A percentile compares a stretch with the other conserved stretches of the same genome.
Conservation (phyloP, 805 yeast species). For the Candida oleophila region DNA sequence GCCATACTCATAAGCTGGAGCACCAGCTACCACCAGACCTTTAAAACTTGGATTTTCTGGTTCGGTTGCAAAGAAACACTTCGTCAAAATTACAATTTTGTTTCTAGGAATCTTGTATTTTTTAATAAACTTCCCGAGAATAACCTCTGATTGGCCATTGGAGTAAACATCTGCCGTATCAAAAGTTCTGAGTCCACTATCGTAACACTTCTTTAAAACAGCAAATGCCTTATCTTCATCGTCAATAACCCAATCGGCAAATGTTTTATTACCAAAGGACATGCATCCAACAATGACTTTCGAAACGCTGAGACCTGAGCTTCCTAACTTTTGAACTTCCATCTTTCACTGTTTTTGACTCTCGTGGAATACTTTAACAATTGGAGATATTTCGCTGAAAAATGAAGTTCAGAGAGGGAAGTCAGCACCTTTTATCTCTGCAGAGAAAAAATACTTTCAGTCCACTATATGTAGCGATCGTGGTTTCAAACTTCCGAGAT, state of each 20-base stretch:
- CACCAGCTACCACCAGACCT: not conserved
- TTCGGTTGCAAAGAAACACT: conserved; percentile 14
- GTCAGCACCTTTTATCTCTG: no score
- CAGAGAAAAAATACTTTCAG: no score
- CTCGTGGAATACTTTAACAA: no score
- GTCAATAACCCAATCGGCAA: conserved; percentile 31
- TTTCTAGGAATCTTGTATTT: conserved; percentile 21
- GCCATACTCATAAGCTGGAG: conserved; percentile 10
- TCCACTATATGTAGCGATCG: no score
- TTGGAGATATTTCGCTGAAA: no score
- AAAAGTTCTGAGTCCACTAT: conserved; percentile 21
- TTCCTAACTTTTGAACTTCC: conserved; percentile 23
- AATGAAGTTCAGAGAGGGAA: no score
- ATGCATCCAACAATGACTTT: conserved; percentile 54
- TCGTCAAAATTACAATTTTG: conserved; percentile 18
- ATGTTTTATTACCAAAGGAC: conserved; percentile 46
- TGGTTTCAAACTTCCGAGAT: no score
- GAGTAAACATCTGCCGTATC: conserved; percentile 27
- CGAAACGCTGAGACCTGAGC: conserved; percentile 50
- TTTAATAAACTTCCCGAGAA: conserved; percentile 20
- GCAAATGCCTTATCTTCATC: conserved; percentile 26
- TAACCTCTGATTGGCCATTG: conserved; percentile 18
- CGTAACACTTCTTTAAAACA: conserved; percentile 26
- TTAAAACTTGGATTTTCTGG: conserved; percentile 9
- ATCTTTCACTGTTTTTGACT: no score